Evolutionary conservation across 495 filamentous ascomycete genomes (phyloP), one percentile per base, ranked within the genome.

Genomic region (Penicillium cinerascens): DNA sequence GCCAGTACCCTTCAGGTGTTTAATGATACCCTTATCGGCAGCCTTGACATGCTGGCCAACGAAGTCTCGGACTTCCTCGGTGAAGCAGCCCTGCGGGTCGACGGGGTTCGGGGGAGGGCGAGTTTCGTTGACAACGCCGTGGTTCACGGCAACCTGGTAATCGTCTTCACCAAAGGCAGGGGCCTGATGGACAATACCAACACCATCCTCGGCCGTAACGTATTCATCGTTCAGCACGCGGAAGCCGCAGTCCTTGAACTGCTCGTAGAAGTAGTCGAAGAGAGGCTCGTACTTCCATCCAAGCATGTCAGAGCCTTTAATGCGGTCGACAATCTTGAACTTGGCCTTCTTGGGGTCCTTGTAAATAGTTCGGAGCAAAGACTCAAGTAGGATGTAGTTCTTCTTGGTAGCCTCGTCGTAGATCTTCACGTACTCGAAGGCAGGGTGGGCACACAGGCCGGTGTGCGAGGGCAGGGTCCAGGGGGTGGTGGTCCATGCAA

Each of bases 291-390:
- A 98, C 61, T 84, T 87, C 89, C 91, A 96, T 38, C 91, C 93
- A 27, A 87, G 71, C 87, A 97, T 93, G 9, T 90, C 84, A 50
- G 82, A 87, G 41, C 93, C 95, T 71, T 85, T 91, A 51, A 95
- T 70, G 55, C 85, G 89, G 37, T 88, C 80, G 10, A 96, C 59
- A 27, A 96, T 79, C 75, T 91, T 93, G 73, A 85, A 97, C 63
- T 97, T 96, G 39, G 92, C 92, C 77, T 97, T 97, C 78, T 97
- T 98, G 13, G 87, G 86, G 59, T 96, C 91, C 70, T 97, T 97
- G 72, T 97, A 97, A 7, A 97, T 73, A 6, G 87, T 96, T 36
- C 78, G 78, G 29, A 98, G 80, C 16, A 95, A 78, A 46, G 87
- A 85, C 65, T 97, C 92, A 10, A 96, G 77, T 10, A 97, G 79